Conservation (phyloP, 352 stramenopile genomes). For the Pythium sp. region DNA sequence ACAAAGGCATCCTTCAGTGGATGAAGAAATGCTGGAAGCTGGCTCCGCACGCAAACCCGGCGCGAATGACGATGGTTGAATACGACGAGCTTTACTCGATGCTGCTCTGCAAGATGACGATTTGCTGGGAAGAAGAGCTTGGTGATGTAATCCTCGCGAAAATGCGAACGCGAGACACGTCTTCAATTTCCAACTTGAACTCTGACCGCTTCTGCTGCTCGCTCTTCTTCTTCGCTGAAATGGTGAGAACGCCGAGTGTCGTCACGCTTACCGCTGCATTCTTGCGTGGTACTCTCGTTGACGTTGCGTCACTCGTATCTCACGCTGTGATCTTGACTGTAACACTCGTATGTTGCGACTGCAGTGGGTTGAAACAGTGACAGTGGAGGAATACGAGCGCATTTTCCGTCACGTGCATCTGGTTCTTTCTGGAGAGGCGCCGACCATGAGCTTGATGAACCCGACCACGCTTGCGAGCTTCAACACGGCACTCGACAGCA, state of each 20-base stretch:
- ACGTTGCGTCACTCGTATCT: neutral
- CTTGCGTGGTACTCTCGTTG: neutral
- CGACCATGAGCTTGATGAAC: conserved; percentile 20
- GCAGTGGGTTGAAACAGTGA: conserved; percentile 42
- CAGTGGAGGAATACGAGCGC: conserved; percentile 31
- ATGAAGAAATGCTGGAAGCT: conserved; percentile 48
- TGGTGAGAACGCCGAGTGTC: conserved; percentile 26
- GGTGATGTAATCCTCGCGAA: conserved; percentile 41
- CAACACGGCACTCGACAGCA: conserved; percentile 27
- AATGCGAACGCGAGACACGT: conserved; percentile 46
- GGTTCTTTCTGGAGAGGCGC: conserved; percentile 20
- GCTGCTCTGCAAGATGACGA: conserved; percentile 57
- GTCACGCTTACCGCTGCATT: neutral
- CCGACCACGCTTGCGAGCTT: conserved; percentile 39
- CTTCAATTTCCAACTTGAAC: conserved; percentile 32
- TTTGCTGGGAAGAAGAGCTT: conserved; percentile 60
- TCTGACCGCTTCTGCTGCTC: conserved; percentile 59
- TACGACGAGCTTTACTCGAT: conserved; percentile 50
- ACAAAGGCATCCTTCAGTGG: conserved; percentile 28
- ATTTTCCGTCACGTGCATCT: conserved; percentile 33
- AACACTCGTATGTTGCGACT: neutral
- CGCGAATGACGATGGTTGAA: conserved; percentile 30
- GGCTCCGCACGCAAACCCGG: conserved; percentile 13
- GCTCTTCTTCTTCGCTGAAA: conserved; percentile 56
- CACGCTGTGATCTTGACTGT: neutral